Conservation (phyloP, 139 green algal species). For the Coelastrella sp. region DNA sequence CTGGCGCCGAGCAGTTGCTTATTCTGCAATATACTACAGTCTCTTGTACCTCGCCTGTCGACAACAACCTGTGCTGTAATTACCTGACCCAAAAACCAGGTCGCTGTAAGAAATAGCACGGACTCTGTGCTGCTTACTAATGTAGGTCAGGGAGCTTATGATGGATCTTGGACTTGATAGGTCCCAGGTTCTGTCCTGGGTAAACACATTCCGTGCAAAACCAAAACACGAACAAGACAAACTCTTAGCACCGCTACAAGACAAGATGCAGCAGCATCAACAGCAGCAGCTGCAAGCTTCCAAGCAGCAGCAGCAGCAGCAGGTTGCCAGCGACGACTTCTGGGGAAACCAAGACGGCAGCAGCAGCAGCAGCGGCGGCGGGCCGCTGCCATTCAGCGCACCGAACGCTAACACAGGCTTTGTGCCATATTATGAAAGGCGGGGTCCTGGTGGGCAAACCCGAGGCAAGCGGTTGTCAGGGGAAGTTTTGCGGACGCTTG, state of each 20-base stretch:
- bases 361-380: not conserved
- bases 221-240: slow-evolving; percentile 26
- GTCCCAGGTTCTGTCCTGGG: slow-evolving; percentile 24
- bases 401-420: slow-evolving; percentile 19
- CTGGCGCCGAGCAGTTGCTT: no score
- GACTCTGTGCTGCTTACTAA: not conserved
- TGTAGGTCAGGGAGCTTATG: slow-evolving; percentile 6
- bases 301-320: slow-evolving; percentile 8
- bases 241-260: not conserved
- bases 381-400: slow-evolving; percentile 12
- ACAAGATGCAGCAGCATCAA: slow-evolving; percentile 24
- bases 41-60: no score
- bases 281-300: not conserved
- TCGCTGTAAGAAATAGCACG: not conserved
- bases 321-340: not conserved
- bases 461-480: not conserved
- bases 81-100: not conserved
- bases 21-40: no score
- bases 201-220: slow-evolving; percentile 14
- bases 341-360: not conserved
- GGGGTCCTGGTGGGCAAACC: not conserved
- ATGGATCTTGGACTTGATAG: not conserved
- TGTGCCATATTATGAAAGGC: not conserved
- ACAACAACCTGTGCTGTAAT: not conserved
- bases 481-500: slow-evolving; percentile 38